phyloP scores from a whole-genome alignment of 164 flowering plant genomes.

The Berberis vulgaris region DNA sequence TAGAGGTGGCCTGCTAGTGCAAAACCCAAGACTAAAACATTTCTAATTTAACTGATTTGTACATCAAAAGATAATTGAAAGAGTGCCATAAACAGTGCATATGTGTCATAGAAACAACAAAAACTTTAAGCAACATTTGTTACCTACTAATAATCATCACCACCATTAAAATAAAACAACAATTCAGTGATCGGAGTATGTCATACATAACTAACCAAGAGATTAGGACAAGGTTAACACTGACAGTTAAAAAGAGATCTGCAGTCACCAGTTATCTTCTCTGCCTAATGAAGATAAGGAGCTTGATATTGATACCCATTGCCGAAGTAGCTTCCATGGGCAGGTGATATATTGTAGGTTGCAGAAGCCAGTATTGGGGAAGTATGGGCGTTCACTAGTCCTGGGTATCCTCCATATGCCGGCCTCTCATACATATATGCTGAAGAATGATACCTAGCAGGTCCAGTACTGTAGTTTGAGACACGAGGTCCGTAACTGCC shows the following conservation, averaged over 20 bases:
- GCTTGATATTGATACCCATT: slow-evolving; percentile 84
- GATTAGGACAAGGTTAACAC: background rate
- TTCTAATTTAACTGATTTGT: too few relatives aligned
- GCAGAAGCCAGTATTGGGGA: slow-evolving; percentile 47
- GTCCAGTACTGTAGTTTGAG: slow-evolving; percentile 47
- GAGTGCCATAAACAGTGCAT: too few relatives aligned
- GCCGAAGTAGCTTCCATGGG: slow-evolving; percentile 72
- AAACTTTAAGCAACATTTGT: too few relatives aligned
- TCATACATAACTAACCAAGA: background rate
- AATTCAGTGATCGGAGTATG: too few relatives aligned
- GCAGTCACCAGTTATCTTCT: slow-evolving; percentile 4
- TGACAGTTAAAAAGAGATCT: slow-evolving; percentile 1
- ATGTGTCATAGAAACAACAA: too few relatives aligned
- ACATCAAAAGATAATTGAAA: too few relatives aligned
- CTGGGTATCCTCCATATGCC: slow-evolving; percentile 39
- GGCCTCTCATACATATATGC: slow-evolving; percentile 65
- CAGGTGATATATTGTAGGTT: slow-evolving; percentile 48
- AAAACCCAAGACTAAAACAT: too few relatives aligned
- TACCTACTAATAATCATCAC: too few relatives aligned
- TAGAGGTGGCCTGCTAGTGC: too few relatives aligned
- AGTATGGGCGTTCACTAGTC: slow-evolving; percentile 48
- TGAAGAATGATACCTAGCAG: slow-evolving; percentile 54
- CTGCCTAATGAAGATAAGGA: slow-evolving; percentile 63
- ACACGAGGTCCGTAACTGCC: slow-evolving; percentile 46
- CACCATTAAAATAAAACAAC: too few relatives aligned